Conservation (phyloP, 108 stramenopile genomes). For the Pseudonitzschia pungens region DNA sequence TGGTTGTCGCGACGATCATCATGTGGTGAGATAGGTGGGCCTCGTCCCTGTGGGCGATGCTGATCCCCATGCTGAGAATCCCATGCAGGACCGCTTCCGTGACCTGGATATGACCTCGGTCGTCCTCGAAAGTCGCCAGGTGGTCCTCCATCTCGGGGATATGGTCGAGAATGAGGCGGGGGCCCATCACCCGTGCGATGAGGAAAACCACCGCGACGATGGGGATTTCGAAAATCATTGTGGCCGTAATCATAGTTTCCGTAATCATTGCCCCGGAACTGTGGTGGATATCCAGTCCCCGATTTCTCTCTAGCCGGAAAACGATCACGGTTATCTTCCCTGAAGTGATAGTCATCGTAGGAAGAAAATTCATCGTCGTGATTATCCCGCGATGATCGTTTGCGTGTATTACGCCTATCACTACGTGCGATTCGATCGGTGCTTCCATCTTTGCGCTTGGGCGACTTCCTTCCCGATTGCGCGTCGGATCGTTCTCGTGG, state of each 20-base stretch:
- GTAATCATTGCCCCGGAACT: not conserved
- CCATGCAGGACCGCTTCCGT: not conserved
- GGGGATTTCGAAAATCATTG: not conserved
- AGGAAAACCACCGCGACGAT: slow-evolving; percentile 4
- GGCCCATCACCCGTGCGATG: slow-evolving; percentile 8
- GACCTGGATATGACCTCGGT: not conserved
- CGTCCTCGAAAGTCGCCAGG: slow-evolving; percentile 6
- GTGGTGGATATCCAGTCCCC: slow-evolving; percentile 1
- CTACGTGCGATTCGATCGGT: slow-evolving; percentile 3
- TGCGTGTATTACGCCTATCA: not conserved
- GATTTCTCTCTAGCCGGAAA: not conserved
- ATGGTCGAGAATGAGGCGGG: not conserved
- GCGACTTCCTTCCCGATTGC: not conserved
- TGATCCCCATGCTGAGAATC: not conserved
- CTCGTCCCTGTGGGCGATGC: slow-evolving; percentile 1
- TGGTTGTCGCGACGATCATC: not conserved
- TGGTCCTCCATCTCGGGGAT: not conserved
- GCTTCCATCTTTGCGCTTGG: not conserved
- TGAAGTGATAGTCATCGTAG: not conserved
- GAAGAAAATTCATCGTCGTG: not conserved
- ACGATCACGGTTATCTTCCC: not conserved
- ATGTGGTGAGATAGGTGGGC: not conserved
- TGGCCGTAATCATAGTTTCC: not conserved
- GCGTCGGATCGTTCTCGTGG: not conserved
- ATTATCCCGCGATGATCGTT: slow-evolving; percentile 3